Evolutionary conservation across 2,329 filamentous ascomycete species (phyloP), one percentile per base, ranked within the genome.

Genomic region (Talaromyces sp.): DNA sequence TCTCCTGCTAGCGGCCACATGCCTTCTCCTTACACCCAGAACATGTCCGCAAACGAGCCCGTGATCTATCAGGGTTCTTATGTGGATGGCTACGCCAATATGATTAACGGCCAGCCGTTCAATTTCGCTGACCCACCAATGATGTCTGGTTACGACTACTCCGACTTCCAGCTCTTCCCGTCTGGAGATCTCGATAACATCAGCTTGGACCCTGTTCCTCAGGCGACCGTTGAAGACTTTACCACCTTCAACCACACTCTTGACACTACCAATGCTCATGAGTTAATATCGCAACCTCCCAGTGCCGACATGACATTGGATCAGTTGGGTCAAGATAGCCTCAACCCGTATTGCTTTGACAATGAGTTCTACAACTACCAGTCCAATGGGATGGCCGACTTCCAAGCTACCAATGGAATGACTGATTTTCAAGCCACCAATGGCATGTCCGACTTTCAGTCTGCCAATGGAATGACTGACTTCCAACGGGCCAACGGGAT

Each of bases 221-320:
- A 41, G 9, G 37, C 53, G 4, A 19, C n/a, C 33, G 43, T 17
- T 15, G 53, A 57, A 13, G 55, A 59, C 37, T 56, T 59, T 21
- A 21, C 48, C 21, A 21, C 41, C 21, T 59, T 59, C 31, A 48
- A 55, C 2, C 51, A 37, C 10, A 39, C 43, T 21, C 35, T 59
- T n/a, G 57, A 59, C 1, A 37, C 52, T 6, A 31, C 41, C 11
- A 53, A 51, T 22, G 31, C 57, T 6, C 17, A 48, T 33, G 36
- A 41, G 6, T 36, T 57, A 17, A 21, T 57, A 2, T 41, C 36
- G 19, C 52, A 53, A 37, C 53, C 53, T 13, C 54, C 54, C 7
- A 56, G 52, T 52, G 53, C 57, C 5, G 57, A 59, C 45, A 59
- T 59, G 57, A 35, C 31, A 19, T n/a, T 59, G 43, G 57, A 56